Base-by-base conservation (phyloP, 2,329 filamentous ascomycete species). In the Fusarium redolens region DNA sequence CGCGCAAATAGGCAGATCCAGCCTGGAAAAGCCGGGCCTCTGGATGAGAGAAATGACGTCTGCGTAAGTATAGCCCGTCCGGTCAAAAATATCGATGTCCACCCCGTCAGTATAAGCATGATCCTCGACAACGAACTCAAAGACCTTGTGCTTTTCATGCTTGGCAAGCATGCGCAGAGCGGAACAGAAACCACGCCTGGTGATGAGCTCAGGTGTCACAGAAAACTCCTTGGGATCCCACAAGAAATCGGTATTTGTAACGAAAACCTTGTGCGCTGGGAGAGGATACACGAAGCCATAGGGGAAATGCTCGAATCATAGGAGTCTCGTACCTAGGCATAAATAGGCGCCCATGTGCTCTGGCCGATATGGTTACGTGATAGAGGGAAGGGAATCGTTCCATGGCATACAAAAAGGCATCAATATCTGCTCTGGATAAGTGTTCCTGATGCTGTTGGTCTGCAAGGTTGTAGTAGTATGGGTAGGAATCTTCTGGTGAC, bases 301-400 rank as follows among this genome's bases (percentile, higher is more conserved):
- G 0, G 0, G 83, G 82, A 17, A 86, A 80, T 5, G 79, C 77
- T 10, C 83, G 82, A 35, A 84, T 82, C 73, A 82, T 83, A 2
- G 84, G 84, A 0, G 84, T 85, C 22, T 83, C 71, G 47, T 85
- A 85, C 0, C 81, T 47, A 2, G 83, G 83, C 3, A 69, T 61
- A 33, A 82, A 79, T 1, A 81, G 56, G 51, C 77, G 72, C 3
- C 82, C 82, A 68, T 85, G 83, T 1, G 81, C 74, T 9, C 81
- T 81, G 20, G 81, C 80, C 7, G 84, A 85, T n/a, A 86, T 71
- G 0, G 78, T 83, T 9, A 86, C 72, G 40, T 79, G 78, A 17
- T 61, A 75, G 5, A 86, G 72, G 5, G 73, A 75, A 1, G 82
- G 79, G 47, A 85, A 84, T 7, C 71, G 77, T 15, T 70, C 45